Evolutionary conservation across 768 basidiomycete genomes (phyloP).

Genomic region (Boletellus ananas): DNA sequence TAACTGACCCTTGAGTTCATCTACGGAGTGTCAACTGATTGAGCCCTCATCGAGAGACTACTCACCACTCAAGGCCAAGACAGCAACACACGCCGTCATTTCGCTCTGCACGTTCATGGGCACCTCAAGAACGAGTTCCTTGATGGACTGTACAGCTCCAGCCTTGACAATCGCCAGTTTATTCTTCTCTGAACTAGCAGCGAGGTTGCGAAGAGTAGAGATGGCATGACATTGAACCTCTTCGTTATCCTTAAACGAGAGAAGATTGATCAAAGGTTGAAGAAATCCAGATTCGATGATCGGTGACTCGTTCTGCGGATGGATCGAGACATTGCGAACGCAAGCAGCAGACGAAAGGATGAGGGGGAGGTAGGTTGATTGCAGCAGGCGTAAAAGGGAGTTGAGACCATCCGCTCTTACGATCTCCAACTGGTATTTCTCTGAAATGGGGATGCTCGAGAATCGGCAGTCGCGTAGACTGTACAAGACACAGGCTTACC

Average conservation of each 20-base stretch:
- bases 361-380: constrained; percentile 95
- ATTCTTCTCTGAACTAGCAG: constrained; percentile 96
- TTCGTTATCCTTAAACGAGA: constrained; percentile 99
- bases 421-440: constrained; percentile 98
- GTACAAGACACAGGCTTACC: constrained; percentile 43
- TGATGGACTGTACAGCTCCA: constrained; percentile 94
- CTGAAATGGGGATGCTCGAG: constrained; percentile 37
- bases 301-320: constrained; percentile 96
- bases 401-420: constrained; percentile 93
- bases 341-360: constrained; percentile 98
- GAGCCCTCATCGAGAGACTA: not conserved
- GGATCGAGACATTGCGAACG: constrained; percentile 98
- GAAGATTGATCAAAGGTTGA: constrained; percentile 89
- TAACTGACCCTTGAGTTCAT: constrained; percentile 94
- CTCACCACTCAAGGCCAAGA: constrained; percentile 90
- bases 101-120: constrained; percentile 98
- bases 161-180: constrained; percentile 98
- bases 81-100: constrained; percentile 99
- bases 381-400: constrained; percentile 88
- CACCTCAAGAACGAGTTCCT: constrained; percentile 91
- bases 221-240: constrained; percentile 99
- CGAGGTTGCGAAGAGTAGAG: constrained; percentile 92
- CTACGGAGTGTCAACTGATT: constrained; percentile 39
- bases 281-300: constrained; percentile 99
- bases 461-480: constrained; percentile 17